A percentile compares a stretch with the other conserved stretches of the same genome.
phyloP scores from a whole-genome alignment of 2,329 filamentous ascomycete species.

The Sclerotinia sclerotiorum region DNA sequence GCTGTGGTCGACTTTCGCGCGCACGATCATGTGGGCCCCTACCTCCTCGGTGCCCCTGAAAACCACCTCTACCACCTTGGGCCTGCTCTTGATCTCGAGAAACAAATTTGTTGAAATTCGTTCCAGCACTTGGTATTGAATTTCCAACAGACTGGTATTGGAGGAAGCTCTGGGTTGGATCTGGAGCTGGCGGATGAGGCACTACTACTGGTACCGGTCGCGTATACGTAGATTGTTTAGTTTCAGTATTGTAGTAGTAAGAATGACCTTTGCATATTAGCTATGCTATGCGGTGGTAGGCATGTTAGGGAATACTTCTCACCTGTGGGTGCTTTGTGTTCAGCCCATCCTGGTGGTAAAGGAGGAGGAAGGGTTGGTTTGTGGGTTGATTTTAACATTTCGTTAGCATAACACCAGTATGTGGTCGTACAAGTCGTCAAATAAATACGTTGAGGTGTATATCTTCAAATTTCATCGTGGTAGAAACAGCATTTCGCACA shows the following conservation, averaged over 20 bases:
- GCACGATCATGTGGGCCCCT: constrained; percentile 56
- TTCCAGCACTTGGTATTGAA: constrained; percentile 43
- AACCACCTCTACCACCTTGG: constrained; percentile 42
- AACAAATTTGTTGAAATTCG: constrained; percentile 37
- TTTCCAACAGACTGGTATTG: constrained; percentile 45
- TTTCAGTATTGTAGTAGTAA: constrained; percentile 83
- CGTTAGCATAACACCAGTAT: constrained; percentile 21
- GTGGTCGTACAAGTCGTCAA: not conserved
- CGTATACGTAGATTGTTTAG: constrained; percentile 84
- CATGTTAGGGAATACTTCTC: not conserved
- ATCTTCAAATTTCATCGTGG: not conserved
- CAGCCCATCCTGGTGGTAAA: constrained; percentile 82
- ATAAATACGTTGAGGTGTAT: constrained; percentile 7
- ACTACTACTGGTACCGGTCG: constrained; percentile 56
- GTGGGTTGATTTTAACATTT: constrained; percentile 78
- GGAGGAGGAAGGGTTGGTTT: constrained; percentile 56
- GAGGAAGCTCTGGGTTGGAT: constrained; percentile 45
- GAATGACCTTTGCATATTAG: constrained; percentile 53
- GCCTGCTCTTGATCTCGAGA: constrained; percentile 28
- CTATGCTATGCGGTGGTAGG: not conserved
- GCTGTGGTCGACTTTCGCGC: constrained; percentile 54
- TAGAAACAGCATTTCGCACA: not conserved
- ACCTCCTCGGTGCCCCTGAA: constrained; percentile 49
- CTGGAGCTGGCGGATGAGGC: constrained; percentile 29
- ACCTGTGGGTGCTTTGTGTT: constrained; percentile 79